Evolutionary conservation across 1,284 basidiomycete species (phyloP).

Genomic region (Fomitiporia mediterranea): DNA sequence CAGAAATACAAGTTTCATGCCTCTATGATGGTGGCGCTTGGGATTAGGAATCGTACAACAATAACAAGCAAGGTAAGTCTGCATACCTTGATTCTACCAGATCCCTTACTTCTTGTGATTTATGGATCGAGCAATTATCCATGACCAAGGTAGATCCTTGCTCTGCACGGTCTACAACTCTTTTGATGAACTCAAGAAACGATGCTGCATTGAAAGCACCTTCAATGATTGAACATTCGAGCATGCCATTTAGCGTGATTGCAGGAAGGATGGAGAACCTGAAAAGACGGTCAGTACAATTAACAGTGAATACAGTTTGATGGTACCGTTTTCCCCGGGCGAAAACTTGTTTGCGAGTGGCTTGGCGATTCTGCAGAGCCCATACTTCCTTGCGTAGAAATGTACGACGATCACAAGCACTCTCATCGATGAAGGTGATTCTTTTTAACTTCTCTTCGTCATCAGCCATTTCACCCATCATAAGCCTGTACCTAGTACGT

Average conservation of each 20-base stretch:
- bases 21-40: slow-evolving; percentile 6
- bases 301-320: not conserved
- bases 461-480: too few relatives aligned
- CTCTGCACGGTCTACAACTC: too few relatives aligned
- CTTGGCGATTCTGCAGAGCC: slow-evolving; percentile 27
- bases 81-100: not conserved
- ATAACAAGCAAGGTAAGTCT: not conserved
- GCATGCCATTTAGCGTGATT: too few relatives aligned
- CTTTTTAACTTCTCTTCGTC: slow-evolving; percentile 27
- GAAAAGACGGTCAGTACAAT: slow-evolving; percentile 15
- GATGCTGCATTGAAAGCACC: too few relatives aligned
- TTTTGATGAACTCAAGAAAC: too few relatives aligned
- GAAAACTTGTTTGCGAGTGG: slow-evolving; percentile 29
- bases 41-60: not conserved
- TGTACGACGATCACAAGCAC: slow-evolving; percentile 28
- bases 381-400: slow-evolving; percentile 27
- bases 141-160: slow-evolving; percentile 32
- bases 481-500: slow-evolving; percentile 21
- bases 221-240: too few relatives aligned
- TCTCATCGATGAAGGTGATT: slow-evolving; percentile 36
- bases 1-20: slow-evolving; percentile 19
- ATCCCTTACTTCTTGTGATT: slow-evolving; percentile 10
- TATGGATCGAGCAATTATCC: slow-evolving; percentile 34
- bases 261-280: too few relatives aligned
- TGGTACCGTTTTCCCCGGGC: slow-evolving; percentile 30